Evolutionary conservation across 73 alveolate genomes (phyloP), one percentile per base, ranked within the genome.

Genomic region (Paramecium tetraurelia): DNA sequence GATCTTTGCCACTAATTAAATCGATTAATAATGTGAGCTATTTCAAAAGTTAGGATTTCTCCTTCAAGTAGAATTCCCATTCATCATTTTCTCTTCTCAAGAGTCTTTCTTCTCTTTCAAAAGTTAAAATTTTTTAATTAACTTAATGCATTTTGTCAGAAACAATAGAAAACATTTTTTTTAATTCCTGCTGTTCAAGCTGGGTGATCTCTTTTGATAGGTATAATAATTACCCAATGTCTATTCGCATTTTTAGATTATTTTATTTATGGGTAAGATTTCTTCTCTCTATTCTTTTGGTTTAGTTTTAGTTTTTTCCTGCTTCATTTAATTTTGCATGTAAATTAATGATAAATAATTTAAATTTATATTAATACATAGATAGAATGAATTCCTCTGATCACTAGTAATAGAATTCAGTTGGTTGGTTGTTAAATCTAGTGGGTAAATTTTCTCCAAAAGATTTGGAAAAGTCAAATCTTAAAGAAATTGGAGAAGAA

Each of bases 361-460:
- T 63, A 63, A 11, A 63, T 63, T 63, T 22, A 63, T 29, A 38
- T 75, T 12, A 35, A 38, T 35, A 29, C 27, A 75, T 75, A 12
- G 5, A 14, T 29, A 2, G 5, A 38, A 80, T 44, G 70, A 80
- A 80, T 18, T 5, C 90, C 16, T 38, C 59, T n/a, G 59, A 75
- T 21, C 46, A 21, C 3, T 33, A 22, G 5, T 38, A 29, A 21
- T 80, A 80, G 16, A 80, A 80, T 80, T 80, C 76, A 40, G 90
- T 80, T 27, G 70, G 57, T 22, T 80, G 90, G 90, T 43, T 80
- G 3, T 35, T 80, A 24, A 80, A 80, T 80, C 24, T 80, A 21
- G 90, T 80, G 7, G 90, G 90, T n/a, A 80, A 80, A 12, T 80
- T 80, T 46, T 35, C 70, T 38, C 24, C n/a, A 80, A 80, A 80